Conservation (phyloP, 164 flowering plant species). For the Kingdonia uniflora region DNA sequence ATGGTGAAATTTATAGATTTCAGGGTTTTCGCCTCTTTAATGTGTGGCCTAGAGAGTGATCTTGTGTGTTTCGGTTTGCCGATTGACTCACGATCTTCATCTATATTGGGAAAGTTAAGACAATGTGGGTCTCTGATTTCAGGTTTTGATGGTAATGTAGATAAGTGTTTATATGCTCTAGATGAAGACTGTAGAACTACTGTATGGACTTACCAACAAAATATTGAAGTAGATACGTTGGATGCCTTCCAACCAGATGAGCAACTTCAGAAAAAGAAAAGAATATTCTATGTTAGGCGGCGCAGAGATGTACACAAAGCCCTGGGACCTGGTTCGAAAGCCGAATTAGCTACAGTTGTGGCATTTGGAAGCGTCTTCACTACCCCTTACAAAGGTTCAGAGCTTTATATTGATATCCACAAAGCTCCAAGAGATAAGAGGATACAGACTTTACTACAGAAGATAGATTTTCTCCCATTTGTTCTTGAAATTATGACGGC, state of each 20-base stretch:
- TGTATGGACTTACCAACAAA: slow-evolving; percentile 76
- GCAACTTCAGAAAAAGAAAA: slow-evolving; percentile 58
- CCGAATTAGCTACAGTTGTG: slow-evolving; percentile 51
- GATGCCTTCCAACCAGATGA: slow-evolving; percentile 90
- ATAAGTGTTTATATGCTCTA: slow-evolving; percentile 57
- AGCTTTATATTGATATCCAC: slow-evolving; percentile 70
- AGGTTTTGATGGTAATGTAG: slow-evolving; percentile 38
- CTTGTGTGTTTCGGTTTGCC: slow-evolving; percentile 29
- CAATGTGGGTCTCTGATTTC: slow-evolving; percentile 70
- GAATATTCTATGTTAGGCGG: slow-evolving; percentile 49
- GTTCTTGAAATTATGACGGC: slow-evolving; percentile 57
- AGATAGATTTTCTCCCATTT: slow-evolving; percentile 65
- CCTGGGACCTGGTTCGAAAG: slow-evolving; percentile 69
- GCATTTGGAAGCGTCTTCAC: slow-evolving; percentile 91
- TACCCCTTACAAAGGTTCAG: slow-evolving; percentile 69
- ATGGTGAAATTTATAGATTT: slow-evolving; percentile 53
- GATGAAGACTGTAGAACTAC: slow-evolving; percentile 76
- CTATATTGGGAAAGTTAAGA: slow-evolving; percentile 28
- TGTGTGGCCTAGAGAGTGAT: slow-evolving; percentile 45
- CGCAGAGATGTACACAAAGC: slow-evolving; percentile 56
- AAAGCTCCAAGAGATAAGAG: slow-evolving; percentile 42
- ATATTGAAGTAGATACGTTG: slow-evolving; percentile 32
- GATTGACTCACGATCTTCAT: slow-evolving; percentile 10
- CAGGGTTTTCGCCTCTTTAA: slow-evolving; percentile 45
- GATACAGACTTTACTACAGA: slow-evolving; percentile 47